Base-by-base conservation (phyloP, 345 rosid genomes). In the Limnanthes douglasii region DNA sequence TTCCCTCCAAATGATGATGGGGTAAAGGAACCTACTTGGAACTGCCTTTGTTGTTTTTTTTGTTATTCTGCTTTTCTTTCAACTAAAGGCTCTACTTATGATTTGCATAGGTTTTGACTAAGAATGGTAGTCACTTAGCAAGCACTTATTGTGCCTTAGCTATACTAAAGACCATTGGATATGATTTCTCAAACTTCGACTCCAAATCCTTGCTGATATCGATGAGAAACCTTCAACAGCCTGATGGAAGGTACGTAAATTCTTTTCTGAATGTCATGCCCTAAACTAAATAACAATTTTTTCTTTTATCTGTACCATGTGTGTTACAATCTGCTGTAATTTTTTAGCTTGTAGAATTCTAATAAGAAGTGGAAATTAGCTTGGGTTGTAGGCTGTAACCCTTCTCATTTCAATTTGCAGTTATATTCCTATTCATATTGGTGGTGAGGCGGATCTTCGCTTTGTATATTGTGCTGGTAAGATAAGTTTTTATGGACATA, bases 401-500 rank as follows among this genome's bases (percentile, higher is more conserved):
- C 41, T 37, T 42, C 19, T 39, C 48, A 42, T 7, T 44, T 36
- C 29, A 42, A 41, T 52, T 45, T 53, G 16, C 69, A 90, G 98
- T 53, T 84, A 79, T 67, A 70, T 79, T 67, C 94, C 95, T 5
- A 50, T 79, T 45, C 92, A 79, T 66, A 56, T 43, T 46, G 86
- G 95, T 23, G 95, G 84, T 11, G 95, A 90, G 64, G 72, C 44
- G 31, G 94, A 80, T 63, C 92, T 90, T 51, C 78, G 86, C 13
- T 90, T 90, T 54, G 48, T 75, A 21, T 90, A 77, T 48, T 90
- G 95, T 66, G 94, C 95, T 30, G 86, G 98, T 84, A 66, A 70
- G 95, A 26, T 62, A 8, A 37, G 39, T 40, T 5, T 5, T 26
- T 28, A 18, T 41, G 23, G 12, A 39, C 32, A 30, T 34, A 29